These are phyloP conservation scores for Plasmodium gallinaceum DNA, from an alignment of 169 alveolate species.

Conservation along the genomic window DNA sequence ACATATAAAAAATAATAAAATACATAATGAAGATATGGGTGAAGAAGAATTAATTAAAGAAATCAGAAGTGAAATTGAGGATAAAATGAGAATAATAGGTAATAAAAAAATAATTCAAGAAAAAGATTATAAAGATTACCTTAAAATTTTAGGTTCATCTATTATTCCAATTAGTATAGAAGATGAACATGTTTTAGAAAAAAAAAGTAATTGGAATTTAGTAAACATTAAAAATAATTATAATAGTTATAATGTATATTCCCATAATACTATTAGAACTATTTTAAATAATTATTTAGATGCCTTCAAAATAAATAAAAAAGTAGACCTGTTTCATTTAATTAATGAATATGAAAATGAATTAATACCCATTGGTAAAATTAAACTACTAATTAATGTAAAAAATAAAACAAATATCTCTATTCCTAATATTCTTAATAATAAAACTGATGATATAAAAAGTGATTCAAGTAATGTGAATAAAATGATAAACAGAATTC, in stretches of 20 bases:
- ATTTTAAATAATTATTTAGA: conserved; percentile 36
- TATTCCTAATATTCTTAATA: neutral
- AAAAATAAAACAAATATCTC: conserved; percentile 8
- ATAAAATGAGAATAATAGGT: neutral
- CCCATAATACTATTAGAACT: conserved; percentile 35
- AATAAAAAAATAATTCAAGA: conserved; percentile 14
- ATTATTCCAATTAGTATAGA: conserved; percentile 43
- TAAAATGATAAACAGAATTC: conserved; percentile 8
- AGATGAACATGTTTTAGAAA: neutral
- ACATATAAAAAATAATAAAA: neutral
- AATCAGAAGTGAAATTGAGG: conserved; percentile 5
- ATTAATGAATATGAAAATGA: conserved; percentile 49
- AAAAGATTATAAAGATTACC: conserved; percentile 25
- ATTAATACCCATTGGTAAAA: conserved; percentile 41
- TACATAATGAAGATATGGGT: neutral
- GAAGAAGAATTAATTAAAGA: conserved; percentile 3
- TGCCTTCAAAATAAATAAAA: conserved; percentile 32
- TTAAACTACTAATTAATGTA: conserved; percentile 9
- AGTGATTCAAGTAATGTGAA: conserved; percentile 1
- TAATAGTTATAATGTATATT: conserved; percentile 43
- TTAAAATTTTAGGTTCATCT: conserved; percentile 41
- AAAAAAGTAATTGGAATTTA: neutral
- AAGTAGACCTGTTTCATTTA: conserved; percentile 29
- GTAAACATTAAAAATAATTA: neutral
- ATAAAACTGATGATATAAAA: neutral